These are phyloP conservation scores for Mycogone perniciosa DNA, from an alignment of 2,329 filamentous ascomycete genomes.

Conservation along the genomic window DNA sequence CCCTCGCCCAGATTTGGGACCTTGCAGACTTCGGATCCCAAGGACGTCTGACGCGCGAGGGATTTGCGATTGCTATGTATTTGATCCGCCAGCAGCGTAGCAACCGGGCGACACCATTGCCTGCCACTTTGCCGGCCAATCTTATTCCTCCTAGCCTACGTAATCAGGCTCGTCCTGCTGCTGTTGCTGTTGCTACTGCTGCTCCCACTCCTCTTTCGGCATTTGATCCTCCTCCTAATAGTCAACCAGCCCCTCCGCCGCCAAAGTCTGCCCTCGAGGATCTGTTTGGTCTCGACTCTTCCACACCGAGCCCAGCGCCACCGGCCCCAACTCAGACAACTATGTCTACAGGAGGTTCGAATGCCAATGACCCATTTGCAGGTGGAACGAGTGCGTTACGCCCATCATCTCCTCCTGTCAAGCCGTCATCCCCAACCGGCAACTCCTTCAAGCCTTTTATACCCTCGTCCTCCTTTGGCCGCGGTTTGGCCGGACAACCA, in stretches of 20 bases:
- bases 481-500: constrained; percentile 67
- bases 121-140: constrained; percentile 69
- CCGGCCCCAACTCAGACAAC: constrained; percentile 53
- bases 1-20: constrained; percentile 93
- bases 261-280: constrained; percentile 86
- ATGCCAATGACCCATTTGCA: constrained; percentile 56
- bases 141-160: constrained; percentile 85
- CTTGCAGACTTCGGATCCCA: constrained; percentile 89
- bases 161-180: constrained; percentile 45
- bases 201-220: constrained; percentile 32
- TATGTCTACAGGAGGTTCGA: constrained; percentile 70
- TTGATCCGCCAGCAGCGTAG: constrained; percentile 85
- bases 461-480: constrained; percentile 87
- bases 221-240: constrained; percentile 15
- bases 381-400: constrained; percentile 40
- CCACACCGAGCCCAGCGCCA: constrained; percentile 39
- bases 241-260: constrained; percentile 32
- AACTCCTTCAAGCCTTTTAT: constrained; percentile 80
- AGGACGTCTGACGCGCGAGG: constrained; percentile 76
- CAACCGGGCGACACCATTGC: constrained; percentile 58
- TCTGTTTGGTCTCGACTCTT: constrained; percentile 83
- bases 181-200: constrained; percentile 46
- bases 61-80: constrained; percentile 97
- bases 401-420: constrained; percentile 45
- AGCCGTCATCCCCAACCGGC: constrained; percentile 41